Evolutionary conservation across 768 basidiomycete genomes (phyloP), one percentile per base, ranked within the genome.

Genomic region (Rhodotorula kratochvilovae): DNA sequence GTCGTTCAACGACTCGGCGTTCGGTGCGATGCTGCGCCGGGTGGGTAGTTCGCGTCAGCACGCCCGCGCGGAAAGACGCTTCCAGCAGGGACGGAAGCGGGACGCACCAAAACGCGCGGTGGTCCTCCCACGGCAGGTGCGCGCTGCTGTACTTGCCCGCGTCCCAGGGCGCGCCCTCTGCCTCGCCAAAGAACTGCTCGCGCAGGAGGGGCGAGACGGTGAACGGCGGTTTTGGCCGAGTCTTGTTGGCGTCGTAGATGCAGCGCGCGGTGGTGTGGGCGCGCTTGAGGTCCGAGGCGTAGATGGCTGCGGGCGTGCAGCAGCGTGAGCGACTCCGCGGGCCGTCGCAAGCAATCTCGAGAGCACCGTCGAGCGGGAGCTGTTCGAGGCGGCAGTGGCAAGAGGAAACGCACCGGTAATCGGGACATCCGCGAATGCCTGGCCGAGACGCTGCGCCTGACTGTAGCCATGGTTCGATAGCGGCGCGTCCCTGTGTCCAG

Each of bases 151-250:
- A 71, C 39, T 31, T 45, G 15, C 74, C 74, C 1, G 61, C 68
- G 43, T 72, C 61, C 74, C 74, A 75, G 3, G 70, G 67, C n/a
- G 73, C 67, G 56, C 72, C 79, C 76, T 78, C 78, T 61, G 81
- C 82, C 65, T 78, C 77, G 15, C 82, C 82, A 50, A 81, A 83
- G 74, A 81, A 78, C 72, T 83, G 82, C 70, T 83, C 82, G 21
- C 81, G 76, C 8, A 83, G 69, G n/a, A 82, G 61, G 2, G 55
- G 73, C 2, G 54, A 50, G 27, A 53, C 35, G 33, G 69, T 62
- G 50, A 65, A 60, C 17, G 70, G 67, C 35, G 63, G 63, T 31
- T 71, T 53, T 46, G 63, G 63, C 13, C 33, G 11, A 53, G 66
- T 59, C 36, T 25, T 45, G 67, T 72, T 74, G 27, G 43, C 61